Evolutionary conservation across 23 red algal genomes (phyloP).

Genomic region (Rhodosorus marinus): DNA sequence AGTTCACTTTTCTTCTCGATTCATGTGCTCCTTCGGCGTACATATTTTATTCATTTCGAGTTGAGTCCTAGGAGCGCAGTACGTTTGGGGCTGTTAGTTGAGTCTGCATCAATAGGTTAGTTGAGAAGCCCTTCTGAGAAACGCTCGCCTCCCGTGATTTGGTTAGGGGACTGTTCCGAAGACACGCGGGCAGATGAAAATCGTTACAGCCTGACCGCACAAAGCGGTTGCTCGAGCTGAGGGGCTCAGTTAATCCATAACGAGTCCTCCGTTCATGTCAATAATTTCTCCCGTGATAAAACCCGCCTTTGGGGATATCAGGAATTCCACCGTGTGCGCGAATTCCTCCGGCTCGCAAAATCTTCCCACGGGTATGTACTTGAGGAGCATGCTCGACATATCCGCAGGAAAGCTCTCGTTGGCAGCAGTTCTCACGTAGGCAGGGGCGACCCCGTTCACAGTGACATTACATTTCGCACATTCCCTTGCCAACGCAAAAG

Average conservation of each 20-base stretch:
- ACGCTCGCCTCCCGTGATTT: too few species aligned
- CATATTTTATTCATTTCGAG: too few species aligned
- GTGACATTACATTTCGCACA: conserved; percentile 78
- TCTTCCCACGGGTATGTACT: conserved; percentile 82
- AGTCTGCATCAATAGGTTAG: too few species aligned
- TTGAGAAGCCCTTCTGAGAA: too few species aligned
- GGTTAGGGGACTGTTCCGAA: too few species aligned
- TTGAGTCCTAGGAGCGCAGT: too few species aligned
- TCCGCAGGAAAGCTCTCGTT: conserved; percentile 79
- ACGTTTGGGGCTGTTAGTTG: too few species aligned
- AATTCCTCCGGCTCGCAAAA: conserved; percentile 96
- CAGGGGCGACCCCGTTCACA: conserved; percentile 84
- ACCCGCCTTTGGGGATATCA: conserved; percentile 75
- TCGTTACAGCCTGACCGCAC: too few species aligned
- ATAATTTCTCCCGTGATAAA: conserved; percentile 95
- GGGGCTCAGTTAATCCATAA: background rate
- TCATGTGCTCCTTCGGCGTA: too few species aligned
- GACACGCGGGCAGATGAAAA: too few species aligned
- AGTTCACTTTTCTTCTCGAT: too few species aligned
- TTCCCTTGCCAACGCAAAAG: conserved; percentile 79
- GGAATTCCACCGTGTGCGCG: conserved; percentile 76
- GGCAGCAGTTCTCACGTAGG: conserved; percentile 75
- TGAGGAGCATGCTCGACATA: conserved; percentile 77
- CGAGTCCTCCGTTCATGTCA: conserved; percentile 6
- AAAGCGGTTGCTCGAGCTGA: too few species aligned